Percentiles rank a stretch among this genome's conserved stretches.
phyloP scores from a whole-genome alignment of 345 rosid genomes.

The Cardiospermum halicacabum region DNA sequence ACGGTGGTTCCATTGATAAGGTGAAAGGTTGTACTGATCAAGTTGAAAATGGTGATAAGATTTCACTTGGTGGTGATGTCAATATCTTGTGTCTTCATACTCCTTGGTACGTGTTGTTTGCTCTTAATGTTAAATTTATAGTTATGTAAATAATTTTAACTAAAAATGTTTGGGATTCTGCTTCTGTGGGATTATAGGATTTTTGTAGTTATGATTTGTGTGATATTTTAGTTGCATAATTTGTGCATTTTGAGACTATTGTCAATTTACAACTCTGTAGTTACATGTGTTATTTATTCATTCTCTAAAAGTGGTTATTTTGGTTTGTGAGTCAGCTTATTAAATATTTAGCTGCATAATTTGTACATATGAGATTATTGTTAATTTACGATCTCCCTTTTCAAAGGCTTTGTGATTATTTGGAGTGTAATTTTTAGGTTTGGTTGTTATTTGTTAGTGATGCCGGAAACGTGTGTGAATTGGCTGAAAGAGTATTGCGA shows the following conservation, averaged over 20 bases:
- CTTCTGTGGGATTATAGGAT: neutral
- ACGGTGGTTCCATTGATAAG: slow-evolving; percentile 81
- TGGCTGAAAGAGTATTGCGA: too few relatives aligned
- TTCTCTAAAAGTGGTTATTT: too few relatives aligned
- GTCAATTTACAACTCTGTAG: neutral
- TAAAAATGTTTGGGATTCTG: neutral
- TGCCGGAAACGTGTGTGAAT: too few relatives aligned
- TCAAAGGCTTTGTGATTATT: neutral
- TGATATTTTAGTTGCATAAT: neutral
- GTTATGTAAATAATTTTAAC: too few relatives aligned
- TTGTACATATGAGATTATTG: neutral
- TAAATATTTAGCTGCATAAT: too few relatives aligned
- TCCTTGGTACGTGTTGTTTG: slow-evolving; percentile 51
- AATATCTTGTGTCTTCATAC: slow-evolving; percentile 76
- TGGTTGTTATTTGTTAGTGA: neutral
- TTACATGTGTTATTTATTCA: too few relatives aligned
- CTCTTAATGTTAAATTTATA: neutral
- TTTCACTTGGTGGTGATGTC: slow-evolving; percentile 48
- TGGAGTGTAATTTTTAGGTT: neutral
- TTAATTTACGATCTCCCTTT: neutral
- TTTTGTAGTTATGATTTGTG: neutral
- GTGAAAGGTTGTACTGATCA: slow-evolving; percentile 72
- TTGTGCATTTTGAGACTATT: neutral
- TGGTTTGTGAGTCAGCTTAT: too few relatives aligned
- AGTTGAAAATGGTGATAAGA: slow-evolving; percentile 67